These are phyloP conservation scores for Fusarium papillatum DNA, from an alignment of 2,329 filamentous ascomycete genomes.

Conservation along the genomic window DNA sequence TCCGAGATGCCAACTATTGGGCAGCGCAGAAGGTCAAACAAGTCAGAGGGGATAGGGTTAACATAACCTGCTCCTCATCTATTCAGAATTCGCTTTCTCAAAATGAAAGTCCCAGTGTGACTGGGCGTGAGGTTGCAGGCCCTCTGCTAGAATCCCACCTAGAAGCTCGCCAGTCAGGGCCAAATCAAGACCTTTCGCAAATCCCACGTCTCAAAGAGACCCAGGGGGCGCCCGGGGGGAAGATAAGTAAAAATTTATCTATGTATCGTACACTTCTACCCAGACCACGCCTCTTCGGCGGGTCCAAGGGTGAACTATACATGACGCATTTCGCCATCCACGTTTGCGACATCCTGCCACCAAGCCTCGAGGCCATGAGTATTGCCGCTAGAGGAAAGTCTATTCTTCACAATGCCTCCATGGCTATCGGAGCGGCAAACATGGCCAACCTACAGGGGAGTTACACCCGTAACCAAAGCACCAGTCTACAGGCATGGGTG, in stretches of 20 bases:
- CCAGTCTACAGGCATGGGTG: neutral
- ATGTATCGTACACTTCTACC: neutral
- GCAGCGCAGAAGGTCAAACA: neutral
- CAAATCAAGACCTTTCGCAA: neutral
- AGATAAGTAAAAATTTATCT: fast-evolving
- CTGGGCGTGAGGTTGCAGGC: neutral
- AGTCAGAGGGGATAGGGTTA: neutral
- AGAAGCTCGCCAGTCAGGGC: neutral
- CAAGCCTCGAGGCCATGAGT: neutral
- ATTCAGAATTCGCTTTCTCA: neutral
- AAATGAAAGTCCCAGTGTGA: neutral
- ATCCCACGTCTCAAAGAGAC: neutral
- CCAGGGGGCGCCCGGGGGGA: neutral
- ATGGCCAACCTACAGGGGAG: neutral
- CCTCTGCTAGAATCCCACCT: neutral
- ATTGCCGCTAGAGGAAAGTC: neutral
- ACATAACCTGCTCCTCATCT: fast-evolving
- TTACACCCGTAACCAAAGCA: neutral
- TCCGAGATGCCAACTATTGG: neutral
- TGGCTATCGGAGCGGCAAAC: neutral
- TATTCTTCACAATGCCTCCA: neutral
- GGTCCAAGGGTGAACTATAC: neutral
- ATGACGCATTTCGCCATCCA: neutral
- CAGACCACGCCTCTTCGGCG: neutral
- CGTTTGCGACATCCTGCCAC: neutral